Base-by-base conservation (phyloP, 768 basidiomycete genomes). In the Phylloporus arenicola region DNA sequence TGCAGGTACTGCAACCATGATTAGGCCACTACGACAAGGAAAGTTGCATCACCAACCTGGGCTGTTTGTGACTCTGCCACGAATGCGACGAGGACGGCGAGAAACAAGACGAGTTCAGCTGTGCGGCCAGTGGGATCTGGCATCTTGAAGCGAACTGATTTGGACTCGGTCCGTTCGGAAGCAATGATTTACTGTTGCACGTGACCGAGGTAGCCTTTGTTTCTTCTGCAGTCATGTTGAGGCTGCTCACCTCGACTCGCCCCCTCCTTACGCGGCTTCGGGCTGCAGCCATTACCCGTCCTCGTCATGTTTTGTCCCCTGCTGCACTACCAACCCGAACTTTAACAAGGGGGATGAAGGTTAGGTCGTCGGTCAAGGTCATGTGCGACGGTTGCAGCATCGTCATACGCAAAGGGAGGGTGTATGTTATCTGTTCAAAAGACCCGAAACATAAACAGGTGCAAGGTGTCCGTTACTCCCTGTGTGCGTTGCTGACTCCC, bases 401-500 rank as follows among this genome's bases (percentile, higher is more conserved):
- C 43, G 95, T 97, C 31, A 80, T 78, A 69, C 75, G 94, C 61
- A 92, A 96, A 68, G 93, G 93, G 40, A 82, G 86, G 60, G 80
- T 97, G 31, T 96, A 94, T 70, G 83, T 97, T 39, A 80, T 96
- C 22, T 98, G 95, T 69, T 83, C 83, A 16, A 91, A 89, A 65
- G 92, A 98, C 60, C 90, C 94, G 3, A 97, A 95, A 67, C 95
- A 98, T 67, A 97, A 97, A 69, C 94, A 97, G 84, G 94, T 90
- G 51, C 45, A 78, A 62, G 27, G 25, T 45, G 24, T 29, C 33
- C 22, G 11, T 45, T 38, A 22, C n/a, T 30, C 24, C 47, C 17
- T 17, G 25, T 39, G 19, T 30, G n/a, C 27, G 53, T 43, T 53
- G 48, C 54, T 61, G 47, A 64, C 45, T 16, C 17, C 49, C 47